Evolutionary conservation across 139 green algal genomes (phyloP).

Genomic region (Picocystis salinarum): DNA sequence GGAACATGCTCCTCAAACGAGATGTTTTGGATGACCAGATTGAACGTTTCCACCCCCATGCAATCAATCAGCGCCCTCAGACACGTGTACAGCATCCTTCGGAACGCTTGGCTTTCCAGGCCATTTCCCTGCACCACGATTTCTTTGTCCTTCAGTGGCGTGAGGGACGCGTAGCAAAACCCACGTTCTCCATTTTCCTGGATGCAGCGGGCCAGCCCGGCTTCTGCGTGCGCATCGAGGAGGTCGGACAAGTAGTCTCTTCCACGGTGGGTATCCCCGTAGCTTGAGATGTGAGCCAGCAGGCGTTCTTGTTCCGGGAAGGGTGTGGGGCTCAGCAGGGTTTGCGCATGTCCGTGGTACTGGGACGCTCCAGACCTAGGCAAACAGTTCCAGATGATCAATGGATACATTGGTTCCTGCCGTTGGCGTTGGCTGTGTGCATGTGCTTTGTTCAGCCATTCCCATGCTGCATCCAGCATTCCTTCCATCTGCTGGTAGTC

Average conservation of each 20-base stretch:
- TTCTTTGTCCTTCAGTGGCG: conserved; percentile 50
- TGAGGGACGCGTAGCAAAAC: conserved; percentile 14
- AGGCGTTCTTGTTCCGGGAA: conserved; percentile 6
- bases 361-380: conserved; percentile 27
- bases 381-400: conserved; percentile 57
- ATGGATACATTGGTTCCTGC: conserved; percentile 12
- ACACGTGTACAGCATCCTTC: conserved; percentile 19
- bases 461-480: conserved; percentile 22
- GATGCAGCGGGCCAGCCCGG: background rate
- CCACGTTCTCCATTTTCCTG: conserved; percentile 2
- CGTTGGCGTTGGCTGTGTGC: background rate
- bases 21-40: conserved; percentile 34
- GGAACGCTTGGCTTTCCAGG: conserved; percentile 27
- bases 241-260: conserved; percentile 17
- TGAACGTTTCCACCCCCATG: conserved; percentile 45
- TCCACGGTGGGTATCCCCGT: conserved; percentile 2
- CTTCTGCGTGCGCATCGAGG: conserved; percentile 10
- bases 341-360: conserved; percentile 40
- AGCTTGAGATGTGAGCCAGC: background rate
- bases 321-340: conserved; percentile 21
- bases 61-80: conserved; percentile 51
- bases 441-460: conserved; percentile 27
- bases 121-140: conserved; percentile 20
- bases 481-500: conserved; percentile 24
- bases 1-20: background rate